phyloP scores from a whole-genome alignment of 345 rosid genomes.

The Ceriops zippeliana region DNA sequence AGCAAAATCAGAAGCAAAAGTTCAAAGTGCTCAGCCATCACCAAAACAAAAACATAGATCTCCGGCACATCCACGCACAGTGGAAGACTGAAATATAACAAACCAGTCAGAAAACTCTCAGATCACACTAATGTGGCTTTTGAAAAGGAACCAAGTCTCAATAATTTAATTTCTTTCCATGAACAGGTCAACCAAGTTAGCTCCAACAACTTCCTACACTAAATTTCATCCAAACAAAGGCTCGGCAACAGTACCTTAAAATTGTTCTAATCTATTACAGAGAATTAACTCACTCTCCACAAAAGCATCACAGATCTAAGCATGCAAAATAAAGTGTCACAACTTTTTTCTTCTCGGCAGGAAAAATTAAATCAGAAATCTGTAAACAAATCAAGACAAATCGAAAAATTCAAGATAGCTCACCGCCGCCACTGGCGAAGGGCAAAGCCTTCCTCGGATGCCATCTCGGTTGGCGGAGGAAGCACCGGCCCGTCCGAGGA shows the following conservation, averaged over 20 bases:
- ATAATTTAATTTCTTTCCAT: background rate
- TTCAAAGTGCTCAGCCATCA: too few relatives aligned
- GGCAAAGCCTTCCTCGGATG: slow-evolving; percentile 56
- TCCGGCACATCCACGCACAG: too few relatives aligned
- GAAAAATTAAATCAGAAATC: too few relatives aligned
- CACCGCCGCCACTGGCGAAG: slow-evolving; percentile 83
- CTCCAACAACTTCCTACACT: background rate
- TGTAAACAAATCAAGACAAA: slow-evolving; percentile 1
- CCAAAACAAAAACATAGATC: too few relatives aligned
- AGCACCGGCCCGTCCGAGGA: slow-evolving; percentile 64
- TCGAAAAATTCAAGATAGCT: slow-evolving; percentile 16
- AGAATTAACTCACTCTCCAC: background rate
- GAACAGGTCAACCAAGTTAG: background rate
- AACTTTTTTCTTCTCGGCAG: too few relatives aligned
- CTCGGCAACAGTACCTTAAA: background rate
- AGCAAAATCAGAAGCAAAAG: too few relatives aligned
- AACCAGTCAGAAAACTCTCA: background rate
- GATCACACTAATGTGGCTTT: background rate
- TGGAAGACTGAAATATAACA: too few relatives aligned
- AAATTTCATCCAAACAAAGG: too few relatives aligned
- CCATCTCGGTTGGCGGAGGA: slow-evolving; percentile 67
- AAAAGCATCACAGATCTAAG: slow-evolving; percentile 3
- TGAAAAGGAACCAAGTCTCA: background rate
- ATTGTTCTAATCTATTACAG: background rate
- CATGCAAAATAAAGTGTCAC: background rate